phyloP scores from a whole-genome alignment of 108 stramenopile genomes.

The Fistulifera solaris region DNA sequence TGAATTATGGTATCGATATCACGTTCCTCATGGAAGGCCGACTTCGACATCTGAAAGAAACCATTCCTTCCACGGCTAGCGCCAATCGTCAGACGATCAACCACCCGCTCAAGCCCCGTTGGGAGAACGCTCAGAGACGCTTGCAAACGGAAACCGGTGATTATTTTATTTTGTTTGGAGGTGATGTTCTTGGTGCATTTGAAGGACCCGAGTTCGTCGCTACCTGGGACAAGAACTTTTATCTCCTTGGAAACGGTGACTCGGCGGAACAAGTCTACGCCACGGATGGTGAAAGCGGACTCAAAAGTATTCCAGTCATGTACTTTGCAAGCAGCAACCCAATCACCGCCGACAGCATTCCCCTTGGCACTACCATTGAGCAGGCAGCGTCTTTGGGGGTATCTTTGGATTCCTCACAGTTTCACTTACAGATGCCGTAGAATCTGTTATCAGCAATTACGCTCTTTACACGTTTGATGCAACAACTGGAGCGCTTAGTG shows the following conservation, averaged over 20 bases:
- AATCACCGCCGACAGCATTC: background rate
- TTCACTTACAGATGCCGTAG: too few relatives aligned
- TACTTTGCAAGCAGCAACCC: background rate
- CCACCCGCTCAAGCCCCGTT: background rate
- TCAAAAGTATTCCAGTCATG: slow-evolving; percentile 1
- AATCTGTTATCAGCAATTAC: background rate
- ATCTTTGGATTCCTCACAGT: slow-evolving; percentile 2
- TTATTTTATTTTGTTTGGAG: background rate
- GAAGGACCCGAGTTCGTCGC: background rate
- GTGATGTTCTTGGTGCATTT: background rate
- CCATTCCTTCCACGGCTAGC: background rate
- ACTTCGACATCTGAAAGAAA: too few relatives aligned
- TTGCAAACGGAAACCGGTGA: background rate
- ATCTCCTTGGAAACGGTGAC: background rate
- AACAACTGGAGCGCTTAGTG: background rate
- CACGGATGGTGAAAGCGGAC: background rate
- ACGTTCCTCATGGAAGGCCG: too few relatives aligned
- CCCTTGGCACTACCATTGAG: slow-evolving; percentile 7
- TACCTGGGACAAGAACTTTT: background rate
- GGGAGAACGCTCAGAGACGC: background rate
- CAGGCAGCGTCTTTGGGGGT: slow-evolving; percentile 7
- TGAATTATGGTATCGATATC: too few relatives aligned
- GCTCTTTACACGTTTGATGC: background rate
- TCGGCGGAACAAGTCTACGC: background rate
- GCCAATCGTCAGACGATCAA: background rate